phyloP scores from a whole-genome alignment of 805 yeast species.

The Grigorovia humatica region DNA sequence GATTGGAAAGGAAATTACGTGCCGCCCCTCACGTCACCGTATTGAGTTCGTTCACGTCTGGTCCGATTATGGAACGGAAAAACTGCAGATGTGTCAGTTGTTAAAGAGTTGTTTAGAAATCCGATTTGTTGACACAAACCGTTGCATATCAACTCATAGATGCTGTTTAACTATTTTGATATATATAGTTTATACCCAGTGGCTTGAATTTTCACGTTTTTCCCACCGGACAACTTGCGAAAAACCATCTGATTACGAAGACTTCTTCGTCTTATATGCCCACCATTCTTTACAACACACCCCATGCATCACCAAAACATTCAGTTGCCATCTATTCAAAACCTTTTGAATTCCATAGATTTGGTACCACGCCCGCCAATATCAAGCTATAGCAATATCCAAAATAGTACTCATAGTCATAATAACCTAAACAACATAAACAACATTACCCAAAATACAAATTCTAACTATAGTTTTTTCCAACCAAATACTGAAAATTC shows the following conservation, averaged over 20 bases:
- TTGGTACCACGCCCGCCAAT: background rate
- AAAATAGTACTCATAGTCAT: background rate
- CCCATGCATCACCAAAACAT: background rate
- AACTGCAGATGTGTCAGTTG: background rate
- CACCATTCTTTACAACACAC: background rate
- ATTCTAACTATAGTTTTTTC: background rate
- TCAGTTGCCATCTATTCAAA: slow-evolving; percentile 3
- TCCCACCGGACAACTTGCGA: too few species aligned
- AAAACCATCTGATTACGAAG: too few species aligned
- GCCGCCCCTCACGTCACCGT: background rate
- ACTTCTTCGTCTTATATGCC: background rate
- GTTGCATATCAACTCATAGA: background rate
- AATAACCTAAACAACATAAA: background rate
- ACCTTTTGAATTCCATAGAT: background rate
- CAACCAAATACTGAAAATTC: background rate
- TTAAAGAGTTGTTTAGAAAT: background rate
- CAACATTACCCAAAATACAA: background rate
- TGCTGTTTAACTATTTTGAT: background rate
- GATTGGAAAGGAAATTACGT: background rate
- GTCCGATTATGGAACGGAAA: background rate
- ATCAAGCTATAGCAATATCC: background rate
- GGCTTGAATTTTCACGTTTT: too few species aligned
- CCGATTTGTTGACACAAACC: background rate
- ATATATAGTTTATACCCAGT: background rate
- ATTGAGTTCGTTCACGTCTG: background rate